Conservation (phyloP, 192 early-diverging fungal species). For the Rhizophagus prolifer region DNA sequence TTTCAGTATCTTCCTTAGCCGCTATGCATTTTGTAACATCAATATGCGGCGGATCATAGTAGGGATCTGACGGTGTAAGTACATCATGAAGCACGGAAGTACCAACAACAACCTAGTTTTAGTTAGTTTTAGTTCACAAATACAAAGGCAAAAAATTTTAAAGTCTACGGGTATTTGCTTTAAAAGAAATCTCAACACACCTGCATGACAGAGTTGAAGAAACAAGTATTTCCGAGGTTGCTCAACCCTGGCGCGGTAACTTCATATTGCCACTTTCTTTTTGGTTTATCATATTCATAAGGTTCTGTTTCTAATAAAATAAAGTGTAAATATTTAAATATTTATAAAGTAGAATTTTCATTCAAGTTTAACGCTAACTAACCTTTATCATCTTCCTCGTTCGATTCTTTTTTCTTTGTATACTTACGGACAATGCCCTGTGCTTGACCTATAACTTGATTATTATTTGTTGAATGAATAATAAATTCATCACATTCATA, state of each 20-base stretch:
- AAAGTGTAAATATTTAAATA: background rate
- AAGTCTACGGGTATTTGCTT: background rate
- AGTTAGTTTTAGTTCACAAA: background rate
- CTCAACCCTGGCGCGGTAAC: conserved; percentile 50
- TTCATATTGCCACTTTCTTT: background rate
- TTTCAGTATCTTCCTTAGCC: background rate
- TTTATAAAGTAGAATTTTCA: conserved; percentile 21
- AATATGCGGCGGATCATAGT: background rate
- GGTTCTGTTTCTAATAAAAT: background rate
- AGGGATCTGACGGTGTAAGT: background rate
- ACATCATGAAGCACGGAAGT: conserved; percentile 21
- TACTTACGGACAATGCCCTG: conserved; percentile 14
- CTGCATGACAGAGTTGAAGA: conserved; percentile 78
- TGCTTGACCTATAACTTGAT: conserved; percentile 33
- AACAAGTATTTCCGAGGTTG: conserved; percentile 81
- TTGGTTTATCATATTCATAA: background rate
- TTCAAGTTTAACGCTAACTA: background rate
- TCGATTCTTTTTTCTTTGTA: background rate
- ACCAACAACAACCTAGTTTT: conserved; percentile 16
- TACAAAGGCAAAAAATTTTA: background rate
- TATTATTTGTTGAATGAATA: conserved; percentile 32
- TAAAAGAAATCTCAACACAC: conserved; percentile 21
- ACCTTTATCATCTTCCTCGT: background rate
- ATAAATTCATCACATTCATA: conserved; percentile 34
- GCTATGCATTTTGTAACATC: conserved; percentile 9